These are phyloP conservation scores for Schwanniomyces etchellsii DNA, from an alignment of 1,139 yeast species.

Conservation along the genomic window DNA sequence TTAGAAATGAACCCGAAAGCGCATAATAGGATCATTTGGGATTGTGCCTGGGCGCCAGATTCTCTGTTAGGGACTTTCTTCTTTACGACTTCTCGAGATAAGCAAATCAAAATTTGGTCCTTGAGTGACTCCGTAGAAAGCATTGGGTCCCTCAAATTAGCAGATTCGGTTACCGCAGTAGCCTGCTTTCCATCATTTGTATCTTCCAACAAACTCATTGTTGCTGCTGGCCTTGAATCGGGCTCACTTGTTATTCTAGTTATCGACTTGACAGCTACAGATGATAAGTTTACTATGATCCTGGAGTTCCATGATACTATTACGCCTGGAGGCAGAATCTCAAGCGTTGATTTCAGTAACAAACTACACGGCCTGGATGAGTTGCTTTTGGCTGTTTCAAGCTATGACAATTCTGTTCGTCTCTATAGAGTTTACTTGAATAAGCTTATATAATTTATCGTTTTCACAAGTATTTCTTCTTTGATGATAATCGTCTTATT, in stretches of 20 bases:
- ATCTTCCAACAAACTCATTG: slow-evolving; percentile 19
- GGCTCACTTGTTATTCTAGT: slow-evolving; percentile 32
- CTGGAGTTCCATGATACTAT: slow-evolving; percentile 26
- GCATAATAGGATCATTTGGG: slow-evolving; percentile 93
- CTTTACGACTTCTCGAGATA: slow-evolving; percentile 87
- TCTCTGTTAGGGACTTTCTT: slow-evolving; percentile 35
- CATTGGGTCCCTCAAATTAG: slow-evolving; percentile 32
- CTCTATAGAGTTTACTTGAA: slow-evolving; percentile 46
- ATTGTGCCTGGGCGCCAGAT: slow-evolving; percentile 73
- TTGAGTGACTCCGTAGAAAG: slow-evolving; percentile 21
- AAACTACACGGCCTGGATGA: slow-evolving; percentile 14
- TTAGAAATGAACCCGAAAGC: slow-evolving; percentile 59
- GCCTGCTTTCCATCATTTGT: slow-evolving; percentile 37
- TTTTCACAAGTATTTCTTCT: too few species aligned
- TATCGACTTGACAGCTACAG: slow-evolving; percentile 22
- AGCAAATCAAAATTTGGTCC: slow-evolving; percentile 68
- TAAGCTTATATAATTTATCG: too few species aligned
- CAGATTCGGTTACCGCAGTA: slow-evolving; percentile 67
- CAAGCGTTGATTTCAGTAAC: slow-evolving; percentile 54
- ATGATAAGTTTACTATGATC: slow-evolving; percentile 19
- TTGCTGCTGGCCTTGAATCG: slow-evolving; percentile 72
- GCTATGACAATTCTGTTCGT: slow-evolving; percentile 66
- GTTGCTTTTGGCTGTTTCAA: slow-evolving; percentile 54
- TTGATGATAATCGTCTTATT: too few species aligned
- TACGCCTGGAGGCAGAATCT: slow-evolving; percentile 58